These are phyloP conservation scores for Thymus mandschuricus DNA, from an alignment of 257 asterid species.

Conservation along the genomic window DNA sequence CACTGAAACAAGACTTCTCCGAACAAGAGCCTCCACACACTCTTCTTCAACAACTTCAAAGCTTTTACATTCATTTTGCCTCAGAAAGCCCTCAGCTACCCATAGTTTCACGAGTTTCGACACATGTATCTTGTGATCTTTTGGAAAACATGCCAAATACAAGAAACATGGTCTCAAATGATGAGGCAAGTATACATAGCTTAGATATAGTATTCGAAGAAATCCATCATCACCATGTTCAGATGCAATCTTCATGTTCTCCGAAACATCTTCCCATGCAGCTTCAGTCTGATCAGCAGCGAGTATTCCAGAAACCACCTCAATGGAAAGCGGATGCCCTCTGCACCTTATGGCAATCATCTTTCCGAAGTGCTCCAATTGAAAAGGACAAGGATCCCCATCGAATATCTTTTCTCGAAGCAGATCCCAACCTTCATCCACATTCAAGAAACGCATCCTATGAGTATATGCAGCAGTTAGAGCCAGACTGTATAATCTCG, in stretches of 20 bases:
- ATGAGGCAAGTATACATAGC: conserved; percentile 10
- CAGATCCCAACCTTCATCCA: background rate
- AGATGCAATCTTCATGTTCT: background rate
- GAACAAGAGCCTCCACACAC: background rate
- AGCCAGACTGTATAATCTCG: background rate
- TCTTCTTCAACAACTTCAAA: background rate
- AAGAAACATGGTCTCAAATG: background rate
- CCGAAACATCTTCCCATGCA: background rate
- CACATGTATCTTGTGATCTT: background rate
- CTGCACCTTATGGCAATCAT: conserved; percentile 1
- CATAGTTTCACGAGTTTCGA: background rate
- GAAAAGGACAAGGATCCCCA: background rate
- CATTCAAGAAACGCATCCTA: background rate
- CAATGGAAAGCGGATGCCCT: background rate
- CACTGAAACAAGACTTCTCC: background rate
- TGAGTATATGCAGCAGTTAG: background rate
- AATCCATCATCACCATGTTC: background rate
- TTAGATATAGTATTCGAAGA: background rate
- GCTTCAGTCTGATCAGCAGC: background rate
- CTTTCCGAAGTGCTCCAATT: background rate
- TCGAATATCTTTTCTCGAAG: background rate
- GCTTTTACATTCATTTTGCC: background rate
- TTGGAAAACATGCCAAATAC: background rate
- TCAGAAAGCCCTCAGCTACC: conserved; percentile 12
- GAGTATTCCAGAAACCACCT: conserved; percentile 9